phyloP scores from a whole-genome alignment of 768 basidiomycete genomes.

The Lactarius akahatsu region DNA sequence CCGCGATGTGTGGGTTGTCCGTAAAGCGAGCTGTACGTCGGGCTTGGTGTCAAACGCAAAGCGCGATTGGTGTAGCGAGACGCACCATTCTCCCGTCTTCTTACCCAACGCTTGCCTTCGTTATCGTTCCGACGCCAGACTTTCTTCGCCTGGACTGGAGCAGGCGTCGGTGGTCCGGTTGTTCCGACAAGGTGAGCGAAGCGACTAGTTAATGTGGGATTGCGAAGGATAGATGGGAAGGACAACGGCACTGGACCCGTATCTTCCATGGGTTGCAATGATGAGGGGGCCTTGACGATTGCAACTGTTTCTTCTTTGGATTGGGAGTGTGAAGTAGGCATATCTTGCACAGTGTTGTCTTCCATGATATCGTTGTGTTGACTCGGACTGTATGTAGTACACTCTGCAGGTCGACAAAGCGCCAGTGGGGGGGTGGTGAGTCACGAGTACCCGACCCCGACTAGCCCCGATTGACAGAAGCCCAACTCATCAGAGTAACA shows the following conservation, averaged over 20 bases:
- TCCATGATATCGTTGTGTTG: not conserved
- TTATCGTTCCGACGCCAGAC: slow-evolving; percentile 52
- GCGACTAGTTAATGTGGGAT: slow-evolving; percentile 50
- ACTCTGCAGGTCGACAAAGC: not conserved
- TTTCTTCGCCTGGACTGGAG: slow-evolving; percentile 39
- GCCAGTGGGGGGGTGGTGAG: not conserved
- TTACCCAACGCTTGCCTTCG: slow-evolving; percentile 75
- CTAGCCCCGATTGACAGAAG: not conserved
- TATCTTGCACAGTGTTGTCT: slow-evolving; percentile 4
- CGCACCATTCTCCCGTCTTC: slow-evolving; percentile 76
- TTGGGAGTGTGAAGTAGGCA: not conserved
- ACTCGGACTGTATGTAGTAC: not conserved
- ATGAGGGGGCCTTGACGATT: not conserved
- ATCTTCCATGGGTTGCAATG: slow-evolving; percentile 7
- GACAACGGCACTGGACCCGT: slow-evolving; percentile 53
- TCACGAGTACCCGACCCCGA: slow-evolving; percentile 1
- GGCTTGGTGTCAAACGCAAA: not conserved
- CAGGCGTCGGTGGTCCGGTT: not conserved
- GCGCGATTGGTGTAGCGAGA: slow-evolving; percentile 11
- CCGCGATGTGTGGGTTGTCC: slow-evolving; percentile 69
- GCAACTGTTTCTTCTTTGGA: not conserved
- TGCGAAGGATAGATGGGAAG: slow-evolving; percentile 68
- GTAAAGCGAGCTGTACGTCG: slow-evolving; percentile 58
- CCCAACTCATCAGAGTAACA: not conserved
- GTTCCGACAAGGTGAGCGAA: slow-evolving; percentile 50